Conservation (phyloP, 352 stramenopile genomes). For the Pythium aquatile region DNA sequence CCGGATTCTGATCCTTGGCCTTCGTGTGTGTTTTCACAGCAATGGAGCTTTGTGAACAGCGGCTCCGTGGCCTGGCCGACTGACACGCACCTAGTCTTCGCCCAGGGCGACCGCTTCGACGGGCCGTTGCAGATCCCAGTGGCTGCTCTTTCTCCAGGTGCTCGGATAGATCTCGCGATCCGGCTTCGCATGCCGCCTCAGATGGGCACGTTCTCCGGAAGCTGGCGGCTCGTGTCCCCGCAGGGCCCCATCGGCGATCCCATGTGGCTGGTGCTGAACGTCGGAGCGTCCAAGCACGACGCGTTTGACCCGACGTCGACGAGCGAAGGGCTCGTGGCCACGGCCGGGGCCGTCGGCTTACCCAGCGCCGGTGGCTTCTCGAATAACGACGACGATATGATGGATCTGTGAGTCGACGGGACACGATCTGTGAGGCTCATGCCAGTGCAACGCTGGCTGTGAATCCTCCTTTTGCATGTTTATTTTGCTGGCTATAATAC, state of each 20-base stretch:
- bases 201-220: conserved; percentile 65
- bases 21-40: conserved; percentile 21
- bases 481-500: neutral
- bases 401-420: conserved; percentile 22
- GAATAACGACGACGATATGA: conserved; percentile 31
- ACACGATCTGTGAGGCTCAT: too few relatives aligned
- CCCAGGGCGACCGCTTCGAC: conserved; percentile 61
- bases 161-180: conserved; percentile 66
- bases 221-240: conserved; percentile 67
- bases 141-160: conserved; percentile 30
- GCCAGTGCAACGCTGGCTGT: too few relatives aligned
- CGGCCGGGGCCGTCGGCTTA: neutral
- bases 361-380: neutral
- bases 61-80: conserved; percentile 52
- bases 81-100: conserved; percentile 61
- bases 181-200: conserved; percentile 51
- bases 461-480: neutral
- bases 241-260: conserved; percentile 73
- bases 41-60: conserved; percentile 81
- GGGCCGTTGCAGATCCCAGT: conserved; percentile 58
- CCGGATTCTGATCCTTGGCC: too few relatives aligned
- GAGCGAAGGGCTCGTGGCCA: neutral
- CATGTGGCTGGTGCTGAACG: conserved; percentile 75
- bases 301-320: conserved; percentile 12
- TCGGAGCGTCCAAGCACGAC: conserved; percentile 34